phyloP scores from a whole-genome alignment of 2,329 filamentous ascomycete genomes.

The Fusarium brachygibbosum region DNA sequence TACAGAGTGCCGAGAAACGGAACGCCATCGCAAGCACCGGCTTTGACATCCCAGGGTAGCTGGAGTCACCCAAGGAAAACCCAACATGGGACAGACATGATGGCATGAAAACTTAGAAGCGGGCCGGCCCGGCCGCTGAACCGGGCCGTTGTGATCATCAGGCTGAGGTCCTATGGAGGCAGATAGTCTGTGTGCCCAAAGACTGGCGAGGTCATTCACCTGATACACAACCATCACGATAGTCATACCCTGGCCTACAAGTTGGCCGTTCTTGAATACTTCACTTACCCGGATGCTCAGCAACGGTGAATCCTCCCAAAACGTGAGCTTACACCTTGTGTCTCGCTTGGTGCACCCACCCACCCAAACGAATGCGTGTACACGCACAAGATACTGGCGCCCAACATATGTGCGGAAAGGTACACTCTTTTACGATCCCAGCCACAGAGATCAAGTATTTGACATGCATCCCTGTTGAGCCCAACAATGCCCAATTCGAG shows the following conservation, averaged over 20 bases:
- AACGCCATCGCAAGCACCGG: slow-evolving; percentile 7
- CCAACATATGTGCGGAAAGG: slow-evolving; percentile 37
- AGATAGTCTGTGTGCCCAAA: slow-evolving; percentile 31
- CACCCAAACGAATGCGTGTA: slow-evolving; percentile 32
- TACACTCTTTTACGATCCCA: slow-evolving; percentile 38
- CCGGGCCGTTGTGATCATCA: slow-evolving; percentile 46
- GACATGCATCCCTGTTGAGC: slow-evolving; percentile 42
- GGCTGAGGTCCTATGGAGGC: slow-evolving; percentile 17
- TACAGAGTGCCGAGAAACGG: background rate
- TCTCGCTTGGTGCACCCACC: slow-evolving; percentile 39
- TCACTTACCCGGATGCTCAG: slow-evolving; percentile 33
- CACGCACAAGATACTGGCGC: slow-evolving; percentile 29
- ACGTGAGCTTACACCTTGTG: slow-evolving; percentile 35
- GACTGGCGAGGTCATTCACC: slow-evolving; percentile 16
- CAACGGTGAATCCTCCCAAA: slow-evolving; percentile 33
- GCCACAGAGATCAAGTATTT: slow-evolving; percentile 38
- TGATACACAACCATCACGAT: slow-evolving; percentile 26
- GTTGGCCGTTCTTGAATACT: slow-evolving; percentile 33
- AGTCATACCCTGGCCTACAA: slow-evolving; percentile 33
- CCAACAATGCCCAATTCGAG: slow-evolving; percentile 47
- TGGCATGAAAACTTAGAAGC: slow-evolving; percentile 39
- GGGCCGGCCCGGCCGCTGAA: slow-evolving; percentile 47
- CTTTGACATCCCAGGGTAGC: slow-evolving; percentile 5
- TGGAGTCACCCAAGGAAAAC: slow-evolving; percentile 6
- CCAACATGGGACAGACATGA: slow-evolving; percentile 11